phyloP scores from a whole-genome alignment of 768 basidiomycete genomes.

The Kwoniella europaea region DNA sequence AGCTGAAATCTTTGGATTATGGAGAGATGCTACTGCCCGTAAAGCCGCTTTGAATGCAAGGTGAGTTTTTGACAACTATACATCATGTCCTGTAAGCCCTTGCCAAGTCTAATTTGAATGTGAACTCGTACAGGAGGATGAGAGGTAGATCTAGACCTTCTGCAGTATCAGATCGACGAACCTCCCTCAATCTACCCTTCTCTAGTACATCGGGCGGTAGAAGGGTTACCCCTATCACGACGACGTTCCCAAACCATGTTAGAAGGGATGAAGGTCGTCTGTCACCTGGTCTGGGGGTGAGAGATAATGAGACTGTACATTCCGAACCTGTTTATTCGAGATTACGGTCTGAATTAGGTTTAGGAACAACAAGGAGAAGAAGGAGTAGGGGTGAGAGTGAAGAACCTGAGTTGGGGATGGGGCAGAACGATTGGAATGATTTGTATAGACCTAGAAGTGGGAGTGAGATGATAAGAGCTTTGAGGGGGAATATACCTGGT shows the following conservation, averaged over 20 bases:
- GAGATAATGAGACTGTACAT: conserved; percentile 23
- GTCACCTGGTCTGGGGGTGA: neutral
- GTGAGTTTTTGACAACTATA: conserved; percentile 15
- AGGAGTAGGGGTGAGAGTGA: conserved; percentile 32
- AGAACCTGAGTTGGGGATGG: conserved; percentile 16
- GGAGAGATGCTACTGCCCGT: conserved; percentile 28
- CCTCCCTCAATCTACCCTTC: conserved; percentile 2
- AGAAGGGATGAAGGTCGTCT: neutral
- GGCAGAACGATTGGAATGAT: neutral
- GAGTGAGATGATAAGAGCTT: conserved; percentile 34
- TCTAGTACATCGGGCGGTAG: neutral
- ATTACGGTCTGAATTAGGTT: conserved; percentile 33
- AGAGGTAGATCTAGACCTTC: conserved; percentile 29
- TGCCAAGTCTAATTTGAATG: too few species aligned
- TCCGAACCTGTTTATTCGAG: conserved; percentile 47
- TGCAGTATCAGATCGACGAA: neutral
- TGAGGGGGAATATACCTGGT: conserved; percentile 29
- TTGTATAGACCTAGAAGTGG: conserved; percentile 17
- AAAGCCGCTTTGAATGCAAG: conserved; percentile 15
- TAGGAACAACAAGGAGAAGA: neutral
- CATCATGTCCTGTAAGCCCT: neutral
- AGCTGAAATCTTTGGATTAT: conserved; percentile 28
- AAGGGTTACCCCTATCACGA: conserved; percentile 13
- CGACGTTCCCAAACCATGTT: neutral
- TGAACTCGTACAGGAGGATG: neutral